Percentiles rank a stretch among this genome's conserved stretches.
phyloP scores from a whole-genome alignment of 1,284 basidiomycete genomes.

The Puccinia coronata region DNA sequence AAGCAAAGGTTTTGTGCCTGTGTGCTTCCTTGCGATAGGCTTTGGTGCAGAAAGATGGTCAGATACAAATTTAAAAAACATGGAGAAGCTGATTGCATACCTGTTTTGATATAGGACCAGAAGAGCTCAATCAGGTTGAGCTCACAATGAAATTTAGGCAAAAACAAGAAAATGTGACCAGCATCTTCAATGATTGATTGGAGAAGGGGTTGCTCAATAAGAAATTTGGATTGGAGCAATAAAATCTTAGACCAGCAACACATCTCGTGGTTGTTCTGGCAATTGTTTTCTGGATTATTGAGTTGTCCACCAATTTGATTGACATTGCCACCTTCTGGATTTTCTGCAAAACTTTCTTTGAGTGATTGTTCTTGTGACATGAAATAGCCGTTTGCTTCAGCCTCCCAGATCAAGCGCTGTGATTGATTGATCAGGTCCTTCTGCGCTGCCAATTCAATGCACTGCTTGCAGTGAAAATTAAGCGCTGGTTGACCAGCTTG shows the following conservation, averaged over 20 bases:
- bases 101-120: neutral
- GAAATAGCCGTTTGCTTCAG: neutral
- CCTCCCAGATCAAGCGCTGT: neutral
- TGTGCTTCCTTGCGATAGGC: neutral
- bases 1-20: neutral
- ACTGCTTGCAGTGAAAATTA: neutral
- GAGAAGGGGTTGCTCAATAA: neutral
- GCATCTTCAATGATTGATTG: conserved; percentile 22
- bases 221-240: conserved; percentile 17
- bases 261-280: neutral
- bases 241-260: conserved; percentile 21
- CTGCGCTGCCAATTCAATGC: neutral
- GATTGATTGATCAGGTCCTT: neutral
- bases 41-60: neutral
- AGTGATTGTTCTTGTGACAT: neutral
- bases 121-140: conserved; percentile 31
- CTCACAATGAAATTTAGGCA: conserved; percentile 26
- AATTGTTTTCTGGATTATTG: neutral
- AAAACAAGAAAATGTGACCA: conserved; percentile 10
- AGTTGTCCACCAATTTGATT: neutral
- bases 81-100: neutral
- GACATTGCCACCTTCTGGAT: neutral
- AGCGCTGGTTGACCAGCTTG: neutral
- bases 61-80: neutral
- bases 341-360: neutral